Evolutionary conservation across 345 rosid species (phyloP), one percentile per base, ranked within the genome.

Genomic region (Adansonia digitata): DNA sequence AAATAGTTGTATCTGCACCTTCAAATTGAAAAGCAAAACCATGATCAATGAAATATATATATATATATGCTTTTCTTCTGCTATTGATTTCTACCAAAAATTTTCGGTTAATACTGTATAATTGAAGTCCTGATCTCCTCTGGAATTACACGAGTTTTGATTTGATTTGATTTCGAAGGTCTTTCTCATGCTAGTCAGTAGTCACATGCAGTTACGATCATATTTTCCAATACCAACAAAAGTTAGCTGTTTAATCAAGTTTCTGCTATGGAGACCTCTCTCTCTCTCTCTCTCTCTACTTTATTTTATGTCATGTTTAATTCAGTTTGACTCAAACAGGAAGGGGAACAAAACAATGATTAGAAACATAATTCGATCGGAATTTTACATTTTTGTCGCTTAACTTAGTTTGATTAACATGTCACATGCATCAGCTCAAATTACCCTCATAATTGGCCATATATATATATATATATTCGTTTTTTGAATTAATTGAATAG

Each of bases 321-420:
- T 20, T 14, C 42, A 11, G 31, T 64, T 64, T 64, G 69, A 64
- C 69, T 12, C 69, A 40, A 64, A 64, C 69, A 64, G 69, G 18
- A 12, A 64, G 49, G 49, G 17, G 31, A 40, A 37, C 69, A 39
- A 64, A 64, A 37, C 69, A 64, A 64, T 64, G 49, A 64, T 64
- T 40, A 20, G 69, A 37, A 17, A 20, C 69, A 37, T 22, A 39
- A 20, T 64, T 64, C 31, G 29, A 12, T 64, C 31, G 29, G 24
- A 31, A 39, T 64, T 64, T 39, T 40, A 13, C 18, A 20, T 64
- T n/a, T 64, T 64, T 64, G 69, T 64, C 69, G 45, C 48, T 63
- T 8, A 35, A 13, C 5, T 39, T 34, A 62, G 20, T n/a, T n/a
- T 35, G 17, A 8, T 62, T 11, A 64, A 12, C 69, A 64, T 40